Evolutionary conservation across 2,329 filamentous ascomycete genomes (phyloP).

Genomic region (Fusarium cicatricum): DNA sequence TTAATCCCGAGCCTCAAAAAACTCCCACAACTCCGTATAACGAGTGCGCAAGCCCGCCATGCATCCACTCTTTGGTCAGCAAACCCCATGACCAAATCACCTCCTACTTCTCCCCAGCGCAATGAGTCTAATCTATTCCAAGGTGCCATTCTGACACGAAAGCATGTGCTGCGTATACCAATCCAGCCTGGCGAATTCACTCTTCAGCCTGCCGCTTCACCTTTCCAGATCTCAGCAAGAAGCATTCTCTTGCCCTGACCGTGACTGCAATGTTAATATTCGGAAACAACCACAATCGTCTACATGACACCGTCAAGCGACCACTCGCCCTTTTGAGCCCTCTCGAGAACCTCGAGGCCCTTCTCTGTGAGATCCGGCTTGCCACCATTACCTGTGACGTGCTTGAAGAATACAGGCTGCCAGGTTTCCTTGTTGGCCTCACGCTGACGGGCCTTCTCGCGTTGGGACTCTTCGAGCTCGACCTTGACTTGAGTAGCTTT

Average conservation of each 20-base stretch:
- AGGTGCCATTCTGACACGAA: slow-evolving; percentile 38
- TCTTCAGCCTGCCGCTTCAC: background rate
- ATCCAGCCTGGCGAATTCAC: slow-evolving; percentile 20
- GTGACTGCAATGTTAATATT: background rate
- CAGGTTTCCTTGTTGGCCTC: slow-evolving; percentile 75
- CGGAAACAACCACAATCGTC: background rate
- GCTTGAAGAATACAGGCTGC: slow-evolving; percentile 87
- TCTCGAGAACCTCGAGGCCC: slow-evolving; percentile 59
- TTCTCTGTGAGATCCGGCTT: slow-evolving; percentile 64
- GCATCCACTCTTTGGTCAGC: slow-evolving; percentile 27
- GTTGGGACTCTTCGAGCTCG: slow-evolving; percentile 89
- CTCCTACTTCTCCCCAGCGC: slow-evolving; percentile 25
- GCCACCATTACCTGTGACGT: slow-evolving; percentile 63
- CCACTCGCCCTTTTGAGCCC: slow-evolving; percentile 64
- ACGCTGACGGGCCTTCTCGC: slow-evolving; percentile 82
- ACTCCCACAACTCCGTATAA: slow-evolving; percentile 43
- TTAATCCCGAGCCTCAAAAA: slow-evolving; percentile 29
- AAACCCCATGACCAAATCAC: slow-evolving; percentile 2
- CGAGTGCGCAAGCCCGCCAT: slow-evolving; percentile 42
- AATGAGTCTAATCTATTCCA: slow-evolving; percentile 40
- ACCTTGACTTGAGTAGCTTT: slow-evolving; percentile 88
- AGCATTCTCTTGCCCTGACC: too few relatives aligned
- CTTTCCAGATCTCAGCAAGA: background rate
- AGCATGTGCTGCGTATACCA: slow-evolving; percentile 33
- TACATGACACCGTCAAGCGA: slow-evolving; percentile 53